phyloP scores from a whole-genome alignment of 805 yeast genomes.

The Diddensiella santjacobensis region DNA sequence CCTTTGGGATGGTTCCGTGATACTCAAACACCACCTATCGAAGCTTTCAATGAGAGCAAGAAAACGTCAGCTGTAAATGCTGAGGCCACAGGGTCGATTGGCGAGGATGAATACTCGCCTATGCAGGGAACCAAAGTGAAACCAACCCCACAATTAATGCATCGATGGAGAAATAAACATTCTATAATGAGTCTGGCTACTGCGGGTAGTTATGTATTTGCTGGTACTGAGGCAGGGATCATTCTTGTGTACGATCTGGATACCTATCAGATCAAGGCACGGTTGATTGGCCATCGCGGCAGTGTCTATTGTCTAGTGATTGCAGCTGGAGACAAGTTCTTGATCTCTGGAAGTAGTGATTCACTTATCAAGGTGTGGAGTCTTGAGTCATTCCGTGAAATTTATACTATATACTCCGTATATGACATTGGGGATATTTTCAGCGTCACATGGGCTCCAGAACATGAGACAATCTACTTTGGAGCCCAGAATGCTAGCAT shows the following conservation, averaged over 20 bases:
- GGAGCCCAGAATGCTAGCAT: conserved; percentile 94
- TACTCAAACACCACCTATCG: conserved; percentile 19
- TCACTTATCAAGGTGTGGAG: conserved; percentile 87
- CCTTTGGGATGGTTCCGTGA: conserved; percentile 20
- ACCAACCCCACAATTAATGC: conserved; percentile 39
- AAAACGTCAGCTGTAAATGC: neutral
- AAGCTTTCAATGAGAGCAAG: neutral
- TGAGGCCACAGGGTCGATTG: neutral
- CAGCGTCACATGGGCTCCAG: conserved; percentile 66
- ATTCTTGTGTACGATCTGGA: conserved; percentile 66
- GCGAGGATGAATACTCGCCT: conserved; percentile 14
- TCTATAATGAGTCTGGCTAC: conserved; percentile 61
- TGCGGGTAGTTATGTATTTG: conserved; percentile 46
- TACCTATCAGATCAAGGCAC: conserved; percentile 54
- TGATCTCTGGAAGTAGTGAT: conserved; percentile 87
- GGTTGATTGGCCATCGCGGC: conserved; percentile 61
- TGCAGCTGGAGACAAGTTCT: conserved; percentile 45
- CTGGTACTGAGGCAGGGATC: conserved; percentile 87
- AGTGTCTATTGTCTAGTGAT: conserved; percentile 63
- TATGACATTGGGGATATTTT: conserved; percentile 93
- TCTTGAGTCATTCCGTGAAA: conserved; percentile 38
- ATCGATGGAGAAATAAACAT: conserved; percentile 70
- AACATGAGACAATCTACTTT: conserved; percentile 59
- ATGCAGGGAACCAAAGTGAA: conserved; percentile 1
- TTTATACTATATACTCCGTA: conserved; percentile 76